These are phyloP conservation scores for Penstemon barbatus DNA, from an alignment of 257 asterid genomes.

Conservation along the genomic window DNA sequence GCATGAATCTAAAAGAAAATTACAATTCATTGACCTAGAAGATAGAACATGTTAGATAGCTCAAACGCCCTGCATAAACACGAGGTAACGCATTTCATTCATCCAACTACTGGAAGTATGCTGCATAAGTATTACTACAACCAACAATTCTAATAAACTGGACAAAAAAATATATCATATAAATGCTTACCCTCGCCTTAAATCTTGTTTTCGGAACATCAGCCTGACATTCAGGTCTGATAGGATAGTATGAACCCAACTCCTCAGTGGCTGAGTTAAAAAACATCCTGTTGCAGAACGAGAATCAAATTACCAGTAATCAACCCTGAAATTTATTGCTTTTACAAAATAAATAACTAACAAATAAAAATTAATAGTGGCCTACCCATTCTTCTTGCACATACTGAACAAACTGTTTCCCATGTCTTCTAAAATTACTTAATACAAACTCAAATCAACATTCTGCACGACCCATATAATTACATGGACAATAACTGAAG, in stretches of 20 bases:
- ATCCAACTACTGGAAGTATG: background rate
- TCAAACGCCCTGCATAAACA: conserved; percentile 12
- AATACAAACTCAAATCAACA: conserved; percentile 23
- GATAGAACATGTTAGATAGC: background rate
- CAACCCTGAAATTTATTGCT: conserved; percentile 7
- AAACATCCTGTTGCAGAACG: conserved; percentile 43
- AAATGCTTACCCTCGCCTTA: conserved; percentile 70
- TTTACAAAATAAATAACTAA: background rate
- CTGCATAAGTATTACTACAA: background rate
- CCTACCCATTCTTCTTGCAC: conserved; percentile 35
- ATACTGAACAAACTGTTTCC: conserved; percentile 28
- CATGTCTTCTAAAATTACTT: conserved; percentile 28
- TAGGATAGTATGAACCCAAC: conserved; percentile 75
- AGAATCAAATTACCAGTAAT: conserved; percentile 19
- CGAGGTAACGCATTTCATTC: background rate
- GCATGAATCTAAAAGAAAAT: background rate
- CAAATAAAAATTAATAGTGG: background rate
- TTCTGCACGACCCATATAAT: conserved; percentile 22
- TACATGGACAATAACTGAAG: conserved; percentile 26
- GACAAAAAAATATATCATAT: background rate
- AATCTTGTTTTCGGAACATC: conserved; percentile 84
- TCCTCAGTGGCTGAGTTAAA: conserved; percentile 58
- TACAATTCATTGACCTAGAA: conserved; percentile 3
- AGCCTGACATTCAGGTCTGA: conserved; percentile 79
- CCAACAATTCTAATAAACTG: conserved; percentile 19